Conservation (phyloP, 2,329 filamentous ascomycete genomes). For the Monascus ruber region DNA sequence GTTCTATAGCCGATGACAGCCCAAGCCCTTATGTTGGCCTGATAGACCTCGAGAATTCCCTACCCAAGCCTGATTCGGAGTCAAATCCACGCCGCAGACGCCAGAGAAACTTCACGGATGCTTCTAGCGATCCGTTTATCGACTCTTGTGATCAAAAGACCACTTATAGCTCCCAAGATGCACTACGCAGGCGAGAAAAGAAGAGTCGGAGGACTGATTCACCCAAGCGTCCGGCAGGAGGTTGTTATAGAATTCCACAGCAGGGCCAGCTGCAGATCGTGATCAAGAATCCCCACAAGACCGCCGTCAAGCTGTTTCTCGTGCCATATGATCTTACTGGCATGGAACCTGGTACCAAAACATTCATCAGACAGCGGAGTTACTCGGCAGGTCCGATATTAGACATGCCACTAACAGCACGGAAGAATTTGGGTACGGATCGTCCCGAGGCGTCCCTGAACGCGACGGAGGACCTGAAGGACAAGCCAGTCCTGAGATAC, state of each 20-base stretch:
- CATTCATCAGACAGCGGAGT: constrained; percentile 86
- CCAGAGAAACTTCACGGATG: constrained; percentile 19
- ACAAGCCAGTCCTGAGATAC: constrained; percentile 69
- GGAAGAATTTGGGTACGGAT: constrained; percentile 38
- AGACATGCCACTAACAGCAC: constrained; percentile 48
- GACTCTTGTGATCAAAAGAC: neutral
- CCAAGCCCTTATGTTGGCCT: constrained; percentile 93
- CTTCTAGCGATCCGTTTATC: constrained; percentile 1
- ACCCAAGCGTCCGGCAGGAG: constrained; percentile 64
- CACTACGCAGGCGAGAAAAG: constrained; percentile 41
- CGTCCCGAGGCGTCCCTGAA: constrained; percentile 43
- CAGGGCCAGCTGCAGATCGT: constrained; percentile 93
- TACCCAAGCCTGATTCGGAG: constrained; percentile 40
- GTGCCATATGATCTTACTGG: constrained; percentile 84
- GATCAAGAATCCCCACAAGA: constrained; percentile 97
- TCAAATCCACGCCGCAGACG: constrained; percentile 29
- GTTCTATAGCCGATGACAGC: constrained; percentile 61
- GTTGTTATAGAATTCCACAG: constrained; percentile 86
- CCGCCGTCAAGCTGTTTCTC: constrained; percentile 89
- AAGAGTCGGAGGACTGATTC: constrained; percentile 48
- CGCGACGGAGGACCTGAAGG: constrained; percentile 23
- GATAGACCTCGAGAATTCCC: constrained; percentile 76
- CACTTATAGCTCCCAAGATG: constrained; percentile 15
- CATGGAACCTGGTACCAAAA: constrained; percentile 91
- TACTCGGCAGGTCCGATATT: constrained; percentile 81